phyloP scores from a whole-genome alignment of 2,329 filamentous ascomycete genomes.

The Colletotrichum coccodes region DNA sequence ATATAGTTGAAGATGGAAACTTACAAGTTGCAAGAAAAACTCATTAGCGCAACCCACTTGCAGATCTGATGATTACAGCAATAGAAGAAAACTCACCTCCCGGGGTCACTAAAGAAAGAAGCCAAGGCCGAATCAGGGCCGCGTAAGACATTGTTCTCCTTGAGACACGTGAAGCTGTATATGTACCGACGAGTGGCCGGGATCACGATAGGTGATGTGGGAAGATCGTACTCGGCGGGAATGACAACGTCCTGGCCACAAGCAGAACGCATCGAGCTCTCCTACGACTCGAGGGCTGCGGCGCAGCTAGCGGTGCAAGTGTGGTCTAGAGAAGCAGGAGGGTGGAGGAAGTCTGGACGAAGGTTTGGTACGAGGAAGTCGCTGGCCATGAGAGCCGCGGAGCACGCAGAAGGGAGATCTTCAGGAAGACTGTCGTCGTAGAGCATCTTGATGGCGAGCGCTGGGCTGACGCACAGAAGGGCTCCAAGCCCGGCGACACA shows the following conservation, averaged over 20 bases:
- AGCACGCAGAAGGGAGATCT: slow-evolving; percentile 6
- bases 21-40: not conserved
- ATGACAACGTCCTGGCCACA: slow-evolving; percentile 27
- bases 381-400: slow-evolving; percentile 26
- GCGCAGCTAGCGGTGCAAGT: slow-evolving; percentile 28
- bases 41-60: no score
- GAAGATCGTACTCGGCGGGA: slow-evolving; percentile 25
- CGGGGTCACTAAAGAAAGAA: slow-evolving; percentile 25
- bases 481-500: slow-evolving; percentile 8
- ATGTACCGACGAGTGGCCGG: slow-evolving; percentile 28
- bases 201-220: slow-evolving; percentile 25
- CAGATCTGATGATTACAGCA: no score
- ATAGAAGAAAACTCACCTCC: slow-evolving; percentile 19
- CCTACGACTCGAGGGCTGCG: slow-evolving; percentile 27
- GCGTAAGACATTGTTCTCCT: slow-evolving; percentile 31
- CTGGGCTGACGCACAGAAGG: slow-evolving; percentile 20
- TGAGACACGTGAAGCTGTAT: slow-evolving; percentile 30
- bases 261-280: slow-evolving; percentile 28
- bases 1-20: slow-evolving; percentile 33
- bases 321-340: slow-evolving; percentile 22
- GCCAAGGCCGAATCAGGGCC: slow-evolving; percentile 32
- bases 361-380: slow-evolving; percentile 28
- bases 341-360: slow-evolving; percentile 33
- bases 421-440: slow-evolving; percentile 24
- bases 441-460: slow-evolving; percentile 28